Base-by-base conservation (phyloP, 192 early-diverging fungal genomes). In the Mortierella alpina region DNA sequence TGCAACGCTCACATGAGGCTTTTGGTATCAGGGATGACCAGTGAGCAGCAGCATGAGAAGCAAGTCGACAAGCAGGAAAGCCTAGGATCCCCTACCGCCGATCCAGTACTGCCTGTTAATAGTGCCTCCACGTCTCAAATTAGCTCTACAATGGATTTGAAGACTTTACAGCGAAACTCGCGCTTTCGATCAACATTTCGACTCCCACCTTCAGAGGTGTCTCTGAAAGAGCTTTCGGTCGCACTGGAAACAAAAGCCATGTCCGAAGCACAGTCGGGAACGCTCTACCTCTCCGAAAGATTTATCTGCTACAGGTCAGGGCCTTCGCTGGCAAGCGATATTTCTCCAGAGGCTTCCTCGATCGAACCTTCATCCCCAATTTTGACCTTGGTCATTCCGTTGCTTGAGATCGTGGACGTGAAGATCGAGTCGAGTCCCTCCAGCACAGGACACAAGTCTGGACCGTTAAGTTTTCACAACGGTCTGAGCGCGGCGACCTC, bases 281-380 rank as follows among this genome's bases (percentile, higher is more conserved):
- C 54, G 4, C 13, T 80, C 1, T 72, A 44, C 40, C 15, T 80
- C 0, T 80, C 77, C 13, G 53, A 65, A 22, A 56, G 60, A 20
- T 80, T 80, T 49, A 66, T 80, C 18, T 80, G 77, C 20, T 80
- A 80, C 42, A 59, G 63, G 18, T 62, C 70, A 3, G 68, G 74
- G 11, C 59, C 65, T n/a, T 49, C 22, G 15, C 14, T 66, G 3
- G 20, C 61, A 7, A 10, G 9, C 51, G 31, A 10, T 5, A 12
- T 40, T 1, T 1, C 42, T 3, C 4, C 31, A 42, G 46, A 68
- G 52, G 15, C 22, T 7, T 55, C 51, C 5, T 50, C 53, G 18
- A n/a, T 17, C 6, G 42, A 51, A 2, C 5, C 58, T 0, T 59
- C 45, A 4, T 20, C 23, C 20, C 57, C 65, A 2, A 14, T 60